Conservation (phyloP, 345 rosid species). For the Garcia nutans region DNA sequence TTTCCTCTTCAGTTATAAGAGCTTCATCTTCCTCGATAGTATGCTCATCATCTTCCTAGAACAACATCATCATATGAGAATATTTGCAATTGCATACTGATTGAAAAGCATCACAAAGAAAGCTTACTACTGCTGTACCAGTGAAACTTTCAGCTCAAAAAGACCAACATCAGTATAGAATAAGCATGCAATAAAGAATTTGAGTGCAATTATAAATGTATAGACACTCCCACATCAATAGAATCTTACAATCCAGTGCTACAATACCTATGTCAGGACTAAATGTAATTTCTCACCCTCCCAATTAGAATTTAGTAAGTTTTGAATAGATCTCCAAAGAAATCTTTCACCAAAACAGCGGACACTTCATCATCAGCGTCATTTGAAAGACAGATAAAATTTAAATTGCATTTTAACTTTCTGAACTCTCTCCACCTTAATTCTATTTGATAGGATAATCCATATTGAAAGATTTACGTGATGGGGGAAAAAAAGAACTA, state of each 20-base stretch:
- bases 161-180: background rate
- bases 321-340: background rate
- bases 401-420: background rate
- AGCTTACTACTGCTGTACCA: background rate
- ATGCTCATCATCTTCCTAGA: constrained; percentile 98
- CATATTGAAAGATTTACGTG: background rate
- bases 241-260: background rate
- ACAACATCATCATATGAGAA: constrained; percentile 28
- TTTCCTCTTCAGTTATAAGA: constrained; percentile 74
- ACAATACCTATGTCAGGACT: background rate
- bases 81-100: background rate
- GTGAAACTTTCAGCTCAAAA: background rate
- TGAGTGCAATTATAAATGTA: background rate
- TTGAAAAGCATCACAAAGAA: constrained; percentile 1
- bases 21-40: constrained; percentile 96
- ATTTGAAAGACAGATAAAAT: background rate
- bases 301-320: background rate
- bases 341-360: background rate
- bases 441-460: background rate
- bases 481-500: background rate
- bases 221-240: background rate
- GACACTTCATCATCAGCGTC: background rate
- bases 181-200: background rate
- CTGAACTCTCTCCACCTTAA: background rate
- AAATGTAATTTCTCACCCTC: background rate